phyloP scores from a whole-genome alignment of 495 filamentous ascomycete species.

The Talaromyces nanjingensis region DNA sequence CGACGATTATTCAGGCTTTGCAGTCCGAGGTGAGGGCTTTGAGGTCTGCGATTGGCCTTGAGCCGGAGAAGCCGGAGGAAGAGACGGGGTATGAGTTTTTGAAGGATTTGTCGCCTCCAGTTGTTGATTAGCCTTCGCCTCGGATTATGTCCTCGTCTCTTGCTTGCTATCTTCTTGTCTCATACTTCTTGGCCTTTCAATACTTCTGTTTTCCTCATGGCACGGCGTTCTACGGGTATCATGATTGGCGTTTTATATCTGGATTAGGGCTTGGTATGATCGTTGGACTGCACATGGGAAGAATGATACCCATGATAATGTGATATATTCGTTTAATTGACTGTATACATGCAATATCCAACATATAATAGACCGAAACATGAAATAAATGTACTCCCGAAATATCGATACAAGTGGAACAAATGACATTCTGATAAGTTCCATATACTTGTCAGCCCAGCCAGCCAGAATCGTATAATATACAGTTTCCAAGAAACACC shows the following conservation, averaged over 20 bases:
- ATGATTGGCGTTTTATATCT: background rate
- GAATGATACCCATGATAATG: background rate
- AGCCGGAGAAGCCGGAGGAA: constrained; percentile 43
- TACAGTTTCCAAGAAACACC: background rate
- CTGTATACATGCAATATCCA: background rate
- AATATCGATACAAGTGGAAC: background rate
- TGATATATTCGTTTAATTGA: background rate
- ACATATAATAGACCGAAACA: background rate
- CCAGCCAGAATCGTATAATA: background rate
- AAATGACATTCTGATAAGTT: background rate
- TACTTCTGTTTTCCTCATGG: background rate
- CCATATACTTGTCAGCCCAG: background rate
- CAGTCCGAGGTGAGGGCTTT: constrained; percentile 51
- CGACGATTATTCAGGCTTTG: constrained; percentile 43
- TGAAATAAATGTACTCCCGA: background rate
- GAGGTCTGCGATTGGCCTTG: constrained; percentile 46
- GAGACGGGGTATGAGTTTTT: constrained; percentile 49
- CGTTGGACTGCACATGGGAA: background rate
- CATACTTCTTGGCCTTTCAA: background rate
- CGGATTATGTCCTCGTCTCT: background rate
- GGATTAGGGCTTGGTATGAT: background rate
- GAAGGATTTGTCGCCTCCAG: constrained; percentile 35
- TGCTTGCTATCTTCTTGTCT: background rate
- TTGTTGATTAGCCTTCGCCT: constrained; percentile 20
- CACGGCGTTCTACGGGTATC: background rate